Percentiles rank a stretch among this genome's conserved stretches.
These are phyloP conservation scores for Pythium oligandrum DNA, from an alignment of 352 stramenopile genomes.

Conservation along the genomic window DNA sequence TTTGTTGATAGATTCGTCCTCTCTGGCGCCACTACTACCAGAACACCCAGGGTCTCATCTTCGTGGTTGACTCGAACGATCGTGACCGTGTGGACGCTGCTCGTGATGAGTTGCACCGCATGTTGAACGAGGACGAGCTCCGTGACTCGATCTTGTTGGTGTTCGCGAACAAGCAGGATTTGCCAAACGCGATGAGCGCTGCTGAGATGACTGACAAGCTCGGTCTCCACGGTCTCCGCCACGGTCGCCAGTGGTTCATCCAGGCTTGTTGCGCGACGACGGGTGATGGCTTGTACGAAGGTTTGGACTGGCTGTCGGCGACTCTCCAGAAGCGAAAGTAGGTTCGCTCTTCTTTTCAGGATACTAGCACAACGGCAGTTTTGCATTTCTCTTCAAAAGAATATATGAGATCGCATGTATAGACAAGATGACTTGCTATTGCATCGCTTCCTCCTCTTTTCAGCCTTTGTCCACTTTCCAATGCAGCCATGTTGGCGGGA, in stretches of 20 bases:
- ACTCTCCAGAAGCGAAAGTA: constrained; percentile 85
- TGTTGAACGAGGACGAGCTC: constrained; percentile 98
- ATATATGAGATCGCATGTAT: too few relatives aligned
- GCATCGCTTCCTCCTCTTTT: constrained; percentile 19
- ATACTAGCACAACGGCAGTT: background rate
- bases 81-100: constrained; percentile 96
- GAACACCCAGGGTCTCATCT: constrained; percentile 99
- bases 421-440: background rate
- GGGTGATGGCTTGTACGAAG: constrained; percentile 98
- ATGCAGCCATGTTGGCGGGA: too few relatives aligned
- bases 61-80: constrained; percentile 99
- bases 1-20: constrained; percentile 82
- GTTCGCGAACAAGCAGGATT: constrained; percentile 56
- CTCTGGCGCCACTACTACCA: constrained; percentile 99
- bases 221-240: constrained; percentile 93
- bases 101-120: constrained; percentile 96
- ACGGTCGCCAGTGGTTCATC: constrained; percentile 97
- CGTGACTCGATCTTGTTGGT: constrained; percentile 17
- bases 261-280: constrained; percentile 93
- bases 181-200: constrained; percentile 92
- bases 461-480: constrained; percentile 9
- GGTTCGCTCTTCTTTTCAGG: constrained; percentile 1
- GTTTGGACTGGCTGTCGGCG: constrained; percentile 96
- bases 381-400: constrained; percentile 8
- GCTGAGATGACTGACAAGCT: constrained; percentile 99